Evolutionary conservation across 768 basidiomycete species (phyloP).

Genomic region (Peribolospora baueri): DNA sequence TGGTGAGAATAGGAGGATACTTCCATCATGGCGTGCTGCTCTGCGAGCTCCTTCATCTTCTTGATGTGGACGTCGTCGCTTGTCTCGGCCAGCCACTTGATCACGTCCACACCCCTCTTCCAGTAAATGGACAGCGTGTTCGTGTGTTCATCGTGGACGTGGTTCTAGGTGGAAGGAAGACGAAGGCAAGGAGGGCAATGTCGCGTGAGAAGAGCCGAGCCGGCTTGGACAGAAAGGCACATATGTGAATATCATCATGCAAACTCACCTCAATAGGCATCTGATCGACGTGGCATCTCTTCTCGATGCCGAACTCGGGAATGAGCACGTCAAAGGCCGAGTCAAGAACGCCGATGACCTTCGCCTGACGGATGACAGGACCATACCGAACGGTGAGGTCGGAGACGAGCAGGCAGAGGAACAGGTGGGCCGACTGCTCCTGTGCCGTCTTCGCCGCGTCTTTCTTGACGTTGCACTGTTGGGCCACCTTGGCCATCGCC

Average conservation of each 20-base stretch:
- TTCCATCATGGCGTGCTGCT: constrained; percentile 70
- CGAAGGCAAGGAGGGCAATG: background rate
- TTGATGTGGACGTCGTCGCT: constrained; percentile 87
- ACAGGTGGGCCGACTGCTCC: constrained; percentile 87
- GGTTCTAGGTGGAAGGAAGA: constrained; percentile 32
- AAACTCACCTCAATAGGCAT: constrained; percentile 80
- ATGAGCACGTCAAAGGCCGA: constrained; percentile 91
- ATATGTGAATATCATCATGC: constrained; percentile 9
- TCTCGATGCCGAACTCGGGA: constrained; percentile 95
- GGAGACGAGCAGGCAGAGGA: constrained; percentile 77
- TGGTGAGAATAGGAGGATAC: constrained; percentile 60
- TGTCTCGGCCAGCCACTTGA: constrained; percentile 81
- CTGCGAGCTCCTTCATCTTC: constrained; percentile 78
- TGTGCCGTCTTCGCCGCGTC: constrained; percentile 79
- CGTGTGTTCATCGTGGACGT: constrained; percentile 83
- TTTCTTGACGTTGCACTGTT: constrained; percentile 55
- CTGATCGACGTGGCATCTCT: constrained; percentile 93
- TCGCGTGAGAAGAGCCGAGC: too few species aligned
- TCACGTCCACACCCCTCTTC: constrained; percentile 64
- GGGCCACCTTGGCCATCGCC: constrained; percentile 87
- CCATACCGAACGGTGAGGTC: constrained; percentile 87
- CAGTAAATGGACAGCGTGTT: constrained; percentile 87
- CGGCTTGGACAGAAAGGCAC: background rate
- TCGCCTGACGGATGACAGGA: constrained; percentile 83
- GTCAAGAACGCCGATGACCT: constrained; percentile 85